Evolutionary conservation across 352 stramenopile species (phyloP).

Genomic region (Globisporangium iwayamae): DNA sequence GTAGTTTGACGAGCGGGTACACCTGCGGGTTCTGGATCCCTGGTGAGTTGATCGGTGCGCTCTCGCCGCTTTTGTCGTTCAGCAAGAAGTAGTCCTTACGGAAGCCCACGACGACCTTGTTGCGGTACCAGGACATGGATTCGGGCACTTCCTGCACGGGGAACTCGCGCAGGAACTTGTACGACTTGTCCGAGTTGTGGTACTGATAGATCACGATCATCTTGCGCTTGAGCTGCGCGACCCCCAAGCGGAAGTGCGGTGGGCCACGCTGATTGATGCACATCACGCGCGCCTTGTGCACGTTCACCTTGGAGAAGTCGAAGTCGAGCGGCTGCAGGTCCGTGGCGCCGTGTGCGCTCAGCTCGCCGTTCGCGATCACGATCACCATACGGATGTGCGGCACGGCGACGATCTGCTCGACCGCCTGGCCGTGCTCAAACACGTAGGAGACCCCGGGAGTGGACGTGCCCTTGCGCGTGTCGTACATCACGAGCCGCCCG

Average conservation of each 20-base stretch:
- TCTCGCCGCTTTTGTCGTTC: constrained; percentile 81
- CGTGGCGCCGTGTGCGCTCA: constrained; percentile 72
- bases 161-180: constrained; percentile 79
- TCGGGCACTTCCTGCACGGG: constrained; percentile 68
- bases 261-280: constrained; percentile 85
- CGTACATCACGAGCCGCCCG: constrained; percentile 81
- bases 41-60: constrained; percentile 63
- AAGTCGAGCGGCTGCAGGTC: constrained; percentile 75
- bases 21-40: constrained; percentile 65
- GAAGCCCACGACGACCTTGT: constrained; percentile 83
- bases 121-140: constrained; percentile 84
- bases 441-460: constrained; percentile 56
- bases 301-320: constrained; percentile 79
- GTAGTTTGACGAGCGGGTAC: constrained; percentile 70
- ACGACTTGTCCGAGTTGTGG: constrained; percentile 72
- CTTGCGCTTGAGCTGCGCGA: constrained; percentile 62
- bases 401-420: constrained; percentile 81
- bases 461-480: constrained; percentile 79
- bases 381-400: constrained; percentile 88
- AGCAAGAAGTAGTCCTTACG: constrained; percentile 75
- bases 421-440: constrained; percentile 65
- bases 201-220: constrained; percentile 82
- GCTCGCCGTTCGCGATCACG: constrained; percentile 68
- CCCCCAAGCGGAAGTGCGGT: constrained; percentile 77
- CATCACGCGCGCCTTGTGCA: constrained; percentile 57